Evolutionary conservation across 2,329 filamentous ascomycete species (phyloP), one percentile per base, ranked within the genome.

Genomic region (Fusarium subtropicale): DNA sequence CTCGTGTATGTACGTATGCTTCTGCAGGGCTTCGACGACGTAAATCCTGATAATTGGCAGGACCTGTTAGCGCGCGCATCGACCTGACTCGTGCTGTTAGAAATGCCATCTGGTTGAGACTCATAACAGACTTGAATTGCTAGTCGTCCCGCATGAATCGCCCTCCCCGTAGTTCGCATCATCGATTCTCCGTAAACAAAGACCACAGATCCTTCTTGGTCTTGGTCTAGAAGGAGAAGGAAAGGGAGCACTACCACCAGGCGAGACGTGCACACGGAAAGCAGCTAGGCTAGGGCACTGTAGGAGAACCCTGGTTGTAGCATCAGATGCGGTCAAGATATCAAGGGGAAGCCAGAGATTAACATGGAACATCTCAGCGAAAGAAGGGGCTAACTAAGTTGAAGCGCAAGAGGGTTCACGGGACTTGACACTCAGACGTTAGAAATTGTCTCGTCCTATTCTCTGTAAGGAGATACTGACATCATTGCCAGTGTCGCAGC

Each of bases 221-320:
- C 24, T 20, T 28, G 66, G 58, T 28, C 57, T 55, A 58, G 57
- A 67, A 56, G 48, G 53, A 51, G 20, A 51, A 58, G 28, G 36
- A 39, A 54, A 47, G 26, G 26, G 47, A 53, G 48, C 64, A 57
- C 55, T 50, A 69, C 69, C 69, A 54, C 48, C 48, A 51, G 18
- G 66, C 72, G 73, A 74, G 71, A 75, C 73, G 73, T 75, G 73
- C 73, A 65, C 71, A 72, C 73, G 64, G 73, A 71, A 68, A 68
- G 53, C 60, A 62, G 59, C 73, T 52, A 41, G 24, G 33, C 24
- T 52, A 71, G 73, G 73, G 61, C 71, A 42, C 51, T 60, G 42
- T 54, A 46, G 60, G 58, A 69, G 57, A 64, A 61, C 62, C 68
- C 61, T 66, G 61, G 30, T 34, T 47, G 60, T 60, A 65, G 42